Evolutionary conservation across 108 stramenopile species (phyloP).

Genomic region (Cyclotella cryptica): DNA sequence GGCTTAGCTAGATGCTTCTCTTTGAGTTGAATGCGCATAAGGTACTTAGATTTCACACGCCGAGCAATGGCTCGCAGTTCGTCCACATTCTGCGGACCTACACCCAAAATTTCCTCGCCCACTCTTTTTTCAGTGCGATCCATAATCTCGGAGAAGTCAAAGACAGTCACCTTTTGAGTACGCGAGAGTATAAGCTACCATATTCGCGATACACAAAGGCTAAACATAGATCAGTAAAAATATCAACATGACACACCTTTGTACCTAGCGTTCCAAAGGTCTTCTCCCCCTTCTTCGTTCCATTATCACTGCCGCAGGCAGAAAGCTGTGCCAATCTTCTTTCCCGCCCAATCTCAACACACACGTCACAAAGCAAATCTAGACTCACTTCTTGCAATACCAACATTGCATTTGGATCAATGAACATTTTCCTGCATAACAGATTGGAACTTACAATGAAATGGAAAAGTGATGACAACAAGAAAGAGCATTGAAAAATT

Average conservation of each 20-base stretch:
- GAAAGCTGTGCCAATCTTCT: constrained; percentile 26
- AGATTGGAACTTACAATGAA: not conserved
- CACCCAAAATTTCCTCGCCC: constrained; percentile 80
- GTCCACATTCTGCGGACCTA: constrained; percentile 81
- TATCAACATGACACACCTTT: constrained; percentile 27
- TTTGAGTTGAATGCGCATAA: constrained; percentile 43
- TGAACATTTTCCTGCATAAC: constrained; percentile 75
- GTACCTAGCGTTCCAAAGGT: constrained; percentile 24
- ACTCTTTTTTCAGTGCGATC: constrained; percentile 82
- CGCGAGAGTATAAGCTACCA: not conserved
- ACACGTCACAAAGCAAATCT: constrained; percentile 80
- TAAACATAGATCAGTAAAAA: not conserved
- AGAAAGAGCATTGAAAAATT: not conserved
- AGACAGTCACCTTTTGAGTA: constrained; percentile 73
- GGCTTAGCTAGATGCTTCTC: constrained; percentile 52
- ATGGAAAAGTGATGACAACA: not conserved
- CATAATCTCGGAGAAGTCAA: constrained; percentile 87
- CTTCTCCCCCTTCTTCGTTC: constrained; percentile 33
- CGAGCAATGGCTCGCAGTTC: constrained; percentile 73
- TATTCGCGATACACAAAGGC: not conserved
- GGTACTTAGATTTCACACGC: constrained; percentile 66
- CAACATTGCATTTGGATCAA: constrained; percentile 83
- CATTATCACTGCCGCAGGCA: constrained; percentile 11
- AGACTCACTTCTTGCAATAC: constrained; percentile 81
- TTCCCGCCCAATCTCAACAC: constrained; percentile 61